Percentiles rank a stretch among this genome's conserved stretches.
Conservation (phyloP, 2,329 filamentous ascomycete genomes). For the Epichloe hybrida region DNA sequence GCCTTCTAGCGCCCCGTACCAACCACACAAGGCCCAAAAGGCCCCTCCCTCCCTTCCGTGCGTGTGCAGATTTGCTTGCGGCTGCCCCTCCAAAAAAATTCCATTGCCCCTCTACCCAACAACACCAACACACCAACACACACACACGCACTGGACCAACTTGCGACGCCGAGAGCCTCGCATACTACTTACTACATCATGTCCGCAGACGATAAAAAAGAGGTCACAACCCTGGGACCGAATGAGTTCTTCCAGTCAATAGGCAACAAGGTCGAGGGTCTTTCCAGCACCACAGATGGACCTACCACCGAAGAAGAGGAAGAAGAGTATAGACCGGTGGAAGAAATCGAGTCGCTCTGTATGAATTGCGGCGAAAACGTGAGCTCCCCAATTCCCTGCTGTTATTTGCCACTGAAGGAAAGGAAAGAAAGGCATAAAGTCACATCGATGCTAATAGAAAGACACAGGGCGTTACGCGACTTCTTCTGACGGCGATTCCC, state of each 20-base stretch:
- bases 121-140: not conserved
- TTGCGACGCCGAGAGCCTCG: not conserved
- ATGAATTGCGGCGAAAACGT: constrained; percentile 79
- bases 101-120: not conserved
- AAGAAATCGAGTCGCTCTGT: constrained; percentile 66
- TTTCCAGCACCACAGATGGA: constrained; percentile 27
- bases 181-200: constrained; percentile 17
- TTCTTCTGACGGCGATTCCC: constrained; percentile 84
- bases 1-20: not conserved
- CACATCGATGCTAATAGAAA: not conserved
- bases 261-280: constrained; percentile 44
- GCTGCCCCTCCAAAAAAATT: not conserved
- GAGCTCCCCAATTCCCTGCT: constrained; percentile 14
- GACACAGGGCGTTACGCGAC: constrained; percentile 61
- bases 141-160: not conserved
- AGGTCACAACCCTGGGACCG: constrained; percentile 23
- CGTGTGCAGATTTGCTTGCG: no score
- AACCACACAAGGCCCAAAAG: no score
- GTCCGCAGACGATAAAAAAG: constrained; percentile 26
- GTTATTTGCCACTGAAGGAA: not conserved
- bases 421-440: not conserved
- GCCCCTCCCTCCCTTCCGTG: no score
- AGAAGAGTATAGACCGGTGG: constrained; percentile 43
- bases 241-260: constrained; percentile 49
- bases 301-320: constrained; percentile 28